Base-by-base conservation (phyloP, 352 stramenopile species). In the Saprolegnia parasitica region DNA sequence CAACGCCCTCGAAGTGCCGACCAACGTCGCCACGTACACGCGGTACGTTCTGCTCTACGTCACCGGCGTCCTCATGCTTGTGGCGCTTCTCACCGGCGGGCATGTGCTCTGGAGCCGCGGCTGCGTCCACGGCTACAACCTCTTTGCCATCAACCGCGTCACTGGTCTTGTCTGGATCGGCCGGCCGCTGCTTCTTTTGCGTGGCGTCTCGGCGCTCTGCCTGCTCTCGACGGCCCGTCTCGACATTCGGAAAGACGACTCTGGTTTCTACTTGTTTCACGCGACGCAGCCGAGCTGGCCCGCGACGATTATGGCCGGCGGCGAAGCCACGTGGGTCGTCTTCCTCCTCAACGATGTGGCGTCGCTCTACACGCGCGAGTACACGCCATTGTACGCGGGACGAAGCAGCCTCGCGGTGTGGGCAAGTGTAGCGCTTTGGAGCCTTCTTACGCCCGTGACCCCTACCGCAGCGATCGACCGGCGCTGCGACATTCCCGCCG, bases 131-230 rank as follows among this genome's bases (percentile, higher is more conserved):
- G 56, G 18, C 24, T 29, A 11, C 35, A 55, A 56, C 15, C 39
- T 67, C 11, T 23, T 35, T 40, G 37, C 35, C 11, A n/a, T 24
- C 21, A 54, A 67, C 39, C 45, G 16, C 23, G 58, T 67, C 13
- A 42, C 29, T 8, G 58, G 58, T 10, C 18, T 56, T 18, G 40
- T 67, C 5, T 67, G 58, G 58, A 67, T 67, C 32, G 58, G 58
- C 5, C 58, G 58, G 29, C 58, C 58, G 23, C 42, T 67, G 37
- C 18, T 67, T 5, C 11, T 67, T 9, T 21, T 67, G 13, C 40
- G 58, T 16, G 40, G 58, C 5, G 24, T 67, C 24, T 55, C 58
- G n/a, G 58, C 58, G 5, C 49, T 67, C n/a, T 39, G 21, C 18
- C 23, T 67, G 3, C 58, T 67, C 40, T 55, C 20, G 20, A 42